Evolutionary conservation across 768 basidiomycete species (phyloP).

Genomic region (Boletus bicolor): DNA sequence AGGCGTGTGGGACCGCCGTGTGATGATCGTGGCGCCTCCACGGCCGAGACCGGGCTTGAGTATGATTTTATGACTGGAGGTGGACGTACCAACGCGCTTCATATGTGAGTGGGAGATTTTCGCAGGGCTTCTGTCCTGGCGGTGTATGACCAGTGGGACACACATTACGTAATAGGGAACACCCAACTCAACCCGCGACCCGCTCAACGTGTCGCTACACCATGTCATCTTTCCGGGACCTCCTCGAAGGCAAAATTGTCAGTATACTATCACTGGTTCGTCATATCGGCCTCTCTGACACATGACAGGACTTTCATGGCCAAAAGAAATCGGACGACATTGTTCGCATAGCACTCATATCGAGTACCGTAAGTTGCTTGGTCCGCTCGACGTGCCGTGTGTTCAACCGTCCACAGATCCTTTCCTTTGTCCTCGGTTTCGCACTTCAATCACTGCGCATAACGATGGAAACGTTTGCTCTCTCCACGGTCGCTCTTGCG

Average conservation of each 20-base stretch:
- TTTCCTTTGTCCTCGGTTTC: constrained; percentile 32
- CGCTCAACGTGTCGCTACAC: constrained; percentile 9
- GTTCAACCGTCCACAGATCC: constrained; percentile 13
- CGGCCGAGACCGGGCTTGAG: constrained; percentile 38
- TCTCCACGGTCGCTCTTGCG: constrained; percentile 19
- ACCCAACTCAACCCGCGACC: neutral
- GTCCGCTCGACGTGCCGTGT: neutral
- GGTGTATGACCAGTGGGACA: neutral
- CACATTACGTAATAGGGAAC: constrained; percentile 16
- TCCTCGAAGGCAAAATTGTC: constrained; percentile 32
- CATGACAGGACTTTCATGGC: constrained; percentile 30
- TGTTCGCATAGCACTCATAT: constrained; percentile 21
- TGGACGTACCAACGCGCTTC: constrained; percentile 24
- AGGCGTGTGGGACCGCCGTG: constrained; percentile 25
- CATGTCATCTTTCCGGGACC: constrained; percentile 26
- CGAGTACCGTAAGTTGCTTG: constrained; percentile 21
- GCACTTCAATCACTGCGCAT: constrained; percentile 26
- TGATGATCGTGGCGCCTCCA: constrained; percentile 25
- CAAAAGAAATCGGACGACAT: constrained; percentile 28
- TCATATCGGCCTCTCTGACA: constrained; percentile 1
- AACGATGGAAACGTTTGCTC: constrained; percentile 22
- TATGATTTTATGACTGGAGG: constrained; percentile 36
- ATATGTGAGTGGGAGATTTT: constrained; percentile 3
- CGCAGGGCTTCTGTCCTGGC: neutral
- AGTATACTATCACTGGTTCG: neutral